A percentile compares a stretch with the other conserved stretches of the same genome.
These are phyloP conservation scores for Zymoseptoria crescenta DNA, from an alignment of 2,329 filamentous ascomycete genomes.

Conservation along the genomic window DNA sequence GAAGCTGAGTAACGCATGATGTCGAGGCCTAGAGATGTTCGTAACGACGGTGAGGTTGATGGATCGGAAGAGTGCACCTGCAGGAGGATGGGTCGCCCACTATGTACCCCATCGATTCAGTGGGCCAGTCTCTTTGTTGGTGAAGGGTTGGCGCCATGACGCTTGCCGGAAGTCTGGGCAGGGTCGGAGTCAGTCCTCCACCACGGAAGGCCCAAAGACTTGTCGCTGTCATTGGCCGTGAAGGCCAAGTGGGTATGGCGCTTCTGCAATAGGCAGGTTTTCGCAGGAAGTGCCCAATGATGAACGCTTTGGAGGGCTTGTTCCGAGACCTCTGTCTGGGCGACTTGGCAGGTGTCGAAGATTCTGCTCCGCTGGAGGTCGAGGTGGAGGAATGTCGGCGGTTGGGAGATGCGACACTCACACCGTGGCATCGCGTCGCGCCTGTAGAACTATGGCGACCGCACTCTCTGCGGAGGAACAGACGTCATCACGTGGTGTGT, in stretches of 20 bases:
- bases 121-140: not conserved
- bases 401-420: too few relatives aligned
- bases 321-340: not conserved
- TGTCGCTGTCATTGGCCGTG: not conserved
- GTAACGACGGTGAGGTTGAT: not conserved
- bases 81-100: not conserved
- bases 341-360: not conserved
- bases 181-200: not conserved
- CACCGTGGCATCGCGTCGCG: too few relatives aligned
- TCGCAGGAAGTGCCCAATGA: not conserved
- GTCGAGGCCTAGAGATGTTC: not conserved
- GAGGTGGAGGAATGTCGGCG: not conserved
- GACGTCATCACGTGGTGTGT: not conserved
- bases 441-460: too few relatives aligned
- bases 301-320: not conserved
- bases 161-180: not conserved
- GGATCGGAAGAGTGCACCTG: not conserved
- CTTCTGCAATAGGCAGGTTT: not conserved
- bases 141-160: not conserved
- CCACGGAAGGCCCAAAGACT: not conserved
- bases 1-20: not conserved
- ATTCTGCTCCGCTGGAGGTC: not conserved
- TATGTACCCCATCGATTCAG: not conserved
- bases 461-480: too few relatives aligned
- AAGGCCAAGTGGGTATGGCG: not conserved